These are phyloP conservation scores for Meira miltonrushii DNA, from an alignment of 1,284 basidiomycete genomes.

Conservation along the genomic window DNA sequence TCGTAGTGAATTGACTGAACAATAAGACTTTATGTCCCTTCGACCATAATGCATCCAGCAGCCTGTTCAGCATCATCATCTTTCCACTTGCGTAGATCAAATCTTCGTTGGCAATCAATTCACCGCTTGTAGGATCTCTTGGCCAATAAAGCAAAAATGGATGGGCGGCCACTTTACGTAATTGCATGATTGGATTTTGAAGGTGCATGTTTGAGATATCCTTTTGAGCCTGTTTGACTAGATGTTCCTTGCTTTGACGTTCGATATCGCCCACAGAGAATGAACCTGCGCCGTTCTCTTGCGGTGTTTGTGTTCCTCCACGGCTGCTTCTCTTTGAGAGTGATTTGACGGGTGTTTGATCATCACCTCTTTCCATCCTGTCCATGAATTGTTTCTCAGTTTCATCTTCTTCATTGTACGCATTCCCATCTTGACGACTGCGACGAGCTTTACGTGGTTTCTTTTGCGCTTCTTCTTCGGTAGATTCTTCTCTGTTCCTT, in stretches of 20 bases:
- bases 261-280: constrained; percentile 25
- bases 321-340: too few species aligned
- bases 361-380: constrained; percentile 20
- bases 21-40: constrained; percentile 82
- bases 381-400: constrained; percentile 28
- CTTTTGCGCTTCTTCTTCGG: background rate
- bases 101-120: constrained; percentile 58
- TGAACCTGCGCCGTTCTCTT: constrained; percentile 15
- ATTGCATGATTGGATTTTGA: constrained; percentile 89
- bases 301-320: constrained; percentile 5
- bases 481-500: constrained; percentile 9
- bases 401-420: constrained; percentile 21
- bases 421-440: constrained; percentile 6
- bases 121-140: constrained; percentile 61
- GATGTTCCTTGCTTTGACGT: constrained; percentile 33
- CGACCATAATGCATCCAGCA: constrained; percentile 77
- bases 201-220: constrained; percentile 84
- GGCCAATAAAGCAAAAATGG: constrained; percentile 91
- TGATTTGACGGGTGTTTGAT: too few species aligned
- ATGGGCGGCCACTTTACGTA: constrained; percentile 72
- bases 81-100: constrained; percentile 84
- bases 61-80: constrained; percentile 87
- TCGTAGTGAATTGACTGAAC: constrained; percentile 84
- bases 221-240: constrained; percentile 56
- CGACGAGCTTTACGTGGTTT: background rate